Base-by-base conservation (phyloP, 345 rosid genomes). In the Boechera divaricarpa region DNA sequence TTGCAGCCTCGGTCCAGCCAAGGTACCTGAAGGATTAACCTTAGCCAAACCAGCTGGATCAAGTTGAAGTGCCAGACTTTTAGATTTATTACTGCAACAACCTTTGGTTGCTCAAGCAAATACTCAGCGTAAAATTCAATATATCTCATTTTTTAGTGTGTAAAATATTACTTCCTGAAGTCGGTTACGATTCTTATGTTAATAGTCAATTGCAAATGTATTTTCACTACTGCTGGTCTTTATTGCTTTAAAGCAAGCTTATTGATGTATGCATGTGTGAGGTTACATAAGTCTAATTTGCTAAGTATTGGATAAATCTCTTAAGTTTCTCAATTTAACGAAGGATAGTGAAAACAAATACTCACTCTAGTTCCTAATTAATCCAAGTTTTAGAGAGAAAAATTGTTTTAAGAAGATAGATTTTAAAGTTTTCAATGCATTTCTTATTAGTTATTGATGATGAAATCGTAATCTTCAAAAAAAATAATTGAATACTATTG, bases 1-100 rank as follows among this genome's bases (percentile, higher is more conserved):
- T 41, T 81, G 87, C 88, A 85, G 91, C 84, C 69, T 78, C 0
- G 85, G 85, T 57, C 87, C 97, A 9, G 68, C 88, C 8, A 87
- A 79, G 63, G 86, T 83, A 59, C 85, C 86, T n/a, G 91, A 83
- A 76, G 90, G 82, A 18, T 77, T 94, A 24, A 77, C 80, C 41
- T 85, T 88, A 64, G 56, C 68, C 56, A 86, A 86, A 68, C 82
- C 83, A 47, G 72, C 80, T 5, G 79, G 83, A 68, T 78, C 86
- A 67, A 79, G 75, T 61, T 75, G 74, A 84, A 76, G 24, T 53
- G 35, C 11, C 45, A 52, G 33, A 45, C 7, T 54, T 60, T 7
- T 52, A 51, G 74, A 67, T 58, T 18, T 59, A 13, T 38, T 26
- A 78, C 61, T 35, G 76, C 60, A 56, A 36, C 76, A 51, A 41